These are phyloP conservation scores for Penicillium vulpinum DNA, from an alignment of 2,329 filamentous ascomycete species.

Conservation along the genomic window DNA sequence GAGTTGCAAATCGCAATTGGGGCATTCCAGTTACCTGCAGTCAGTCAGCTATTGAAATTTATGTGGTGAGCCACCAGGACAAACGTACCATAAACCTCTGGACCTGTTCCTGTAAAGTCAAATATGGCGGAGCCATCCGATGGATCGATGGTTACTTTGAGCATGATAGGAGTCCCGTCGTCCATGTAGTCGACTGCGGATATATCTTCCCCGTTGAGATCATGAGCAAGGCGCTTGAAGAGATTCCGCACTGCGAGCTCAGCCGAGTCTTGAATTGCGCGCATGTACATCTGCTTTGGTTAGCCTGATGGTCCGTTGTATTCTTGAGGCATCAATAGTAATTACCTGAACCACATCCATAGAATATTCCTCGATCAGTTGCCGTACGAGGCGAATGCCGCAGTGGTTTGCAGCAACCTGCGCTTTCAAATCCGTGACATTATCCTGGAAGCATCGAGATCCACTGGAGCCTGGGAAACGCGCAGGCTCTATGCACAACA, in stretches of 20 bases:
- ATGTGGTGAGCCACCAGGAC: background rate
- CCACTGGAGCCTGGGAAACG: slow-evolving; percentile 70
- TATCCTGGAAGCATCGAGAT: slow-evolving; percentile 72
- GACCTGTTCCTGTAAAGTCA: slow-evolving; percentile 71
- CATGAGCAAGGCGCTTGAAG: slow-evolving; percentile 58
- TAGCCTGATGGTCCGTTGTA: background rate
- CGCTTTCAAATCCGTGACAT: slow-evolving; percentile 77
- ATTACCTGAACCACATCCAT: slow-evolving; percentile 67
- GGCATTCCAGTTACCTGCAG: slow-evolving; percentile 66
- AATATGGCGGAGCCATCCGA: slow-evolving; percentile 70
- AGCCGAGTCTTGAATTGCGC: slow-evolving; percentile 72
- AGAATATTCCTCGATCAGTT: slow-evolving; percentile 70
- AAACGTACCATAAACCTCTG: slow-evolving; percentile 57
- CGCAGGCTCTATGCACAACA: slow-evolving; percentile 68
- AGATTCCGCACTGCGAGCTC: slow-evolving; percentile 68
- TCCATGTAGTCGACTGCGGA: slow-evolving; percentile 76
- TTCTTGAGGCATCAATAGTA: background rate
- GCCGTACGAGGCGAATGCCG: slow-evolving; percentile 70
- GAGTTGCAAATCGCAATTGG: slow-evolving; percentile 74
- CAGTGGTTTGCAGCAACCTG: slow-evolving; percentile 80
- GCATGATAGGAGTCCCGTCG: slow-evolving; percentile 70
- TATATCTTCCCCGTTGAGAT: slow-evolving; percentile 56
- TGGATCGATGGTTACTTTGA: slow-evolving; percentile 67
- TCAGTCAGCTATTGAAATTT: background rate
- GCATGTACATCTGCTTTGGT: slow-evolving; percentile 60